Conservation (phyloP, 208 protist species). For the Ichthyophonus hoferi region DNA sequence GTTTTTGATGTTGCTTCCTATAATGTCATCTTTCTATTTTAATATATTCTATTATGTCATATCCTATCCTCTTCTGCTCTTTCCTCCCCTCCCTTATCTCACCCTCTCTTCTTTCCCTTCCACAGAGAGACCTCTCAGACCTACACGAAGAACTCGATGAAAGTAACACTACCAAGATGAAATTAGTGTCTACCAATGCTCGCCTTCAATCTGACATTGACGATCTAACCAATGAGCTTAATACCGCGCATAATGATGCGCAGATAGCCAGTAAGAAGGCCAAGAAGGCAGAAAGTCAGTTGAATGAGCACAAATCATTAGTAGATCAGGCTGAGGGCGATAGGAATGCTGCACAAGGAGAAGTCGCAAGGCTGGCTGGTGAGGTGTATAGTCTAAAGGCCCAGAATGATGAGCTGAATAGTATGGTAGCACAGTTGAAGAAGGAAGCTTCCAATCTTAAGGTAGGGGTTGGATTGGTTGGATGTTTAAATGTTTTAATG, state of each 20-base stretch:
- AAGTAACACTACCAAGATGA: neutral
- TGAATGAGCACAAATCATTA: constrained; percentile 9
- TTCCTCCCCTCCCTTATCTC: neutral
- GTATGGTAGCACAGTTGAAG: constrained; percentile 7
- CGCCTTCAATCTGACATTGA: constrained; percentile 23
- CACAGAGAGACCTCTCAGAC: constrained; percentile 16
- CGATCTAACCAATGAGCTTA: neutral
- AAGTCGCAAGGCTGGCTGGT: constrained; percentile 6
- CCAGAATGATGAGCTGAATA: constrained; percentile 1
- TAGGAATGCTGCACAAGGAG: neutral
- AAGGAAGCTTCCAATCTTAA: neutral
- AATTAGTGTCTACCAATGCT: constrained; percentile 12
- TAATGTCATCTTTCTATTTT: too few relatives aligned
- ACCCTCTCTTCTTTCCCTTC: neutral
- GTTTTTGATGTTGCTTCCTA: too few relatives aligned
- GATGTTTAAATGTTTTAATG: too few relatives aligned
- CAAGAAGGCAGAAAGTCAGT: neutral
- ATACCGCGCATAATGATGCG: neutral
- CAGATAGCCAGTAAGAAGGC: neutral
- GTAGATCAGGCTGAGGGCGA: neutral
- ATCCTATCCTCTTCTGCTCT: too few relatives aligned
- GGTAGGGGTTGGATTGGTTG: neutral
- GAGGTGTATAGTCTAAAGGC: constrained; percentile 37
- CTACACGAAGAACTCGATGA: constrained; percentile 7
- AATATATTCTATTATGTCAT: too few relatives aligned